Conservation (phyloP, 2,329 filamentous ascomycete genomes). For the Diaporthe eres region DNA sequence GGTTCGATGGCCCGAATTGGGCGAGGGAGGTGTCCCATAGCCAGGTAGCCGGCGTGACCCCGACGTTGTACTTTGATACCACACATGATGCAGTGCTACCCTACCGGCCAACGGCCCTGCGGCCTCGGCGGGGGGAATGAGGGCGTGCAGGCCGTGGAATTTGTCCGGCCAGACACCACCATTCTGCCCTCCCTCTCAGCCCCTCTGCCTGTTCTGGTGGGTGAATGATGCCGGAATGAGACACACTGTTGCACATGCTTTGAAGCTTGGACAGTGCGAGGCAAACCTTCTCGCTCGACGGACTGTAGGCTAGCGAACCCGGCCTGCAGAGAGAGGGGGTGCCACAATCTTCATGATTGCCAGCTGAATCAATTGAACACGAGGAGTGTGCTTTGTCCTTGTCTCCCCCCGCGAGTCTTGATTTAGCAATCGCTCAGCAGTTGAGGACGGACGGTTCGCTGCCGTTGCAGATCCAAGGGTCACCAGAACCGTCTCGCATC, state of each 20-base stretch:
- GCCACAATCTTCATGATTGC: not conserved
- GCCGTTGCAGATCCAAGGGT: not conserved
- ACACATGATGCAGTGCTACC: slow-evolving; percentile 35
- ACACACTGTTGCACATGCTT: slow-evolving; percentile 25
- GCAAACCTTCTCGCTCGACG: slow-evolving; percentile 4
- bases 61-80: slow-evolving; percentile 34
- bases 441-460: slow-evolving; percentile 9
- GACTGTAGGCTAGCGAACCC: slow-evolving; percentile 6
- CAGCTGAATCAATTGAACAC: not conserved
- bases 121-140: slow-evolving; percentile 20
- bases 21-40: slow-evolving; percentile 19
- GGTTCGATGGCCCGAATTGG: slow-evolving; percentile 28
- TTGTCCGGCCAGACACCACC: slow-evolving; percentile 27
- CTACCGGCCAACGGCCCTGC: slow-evolving; percentile 31
- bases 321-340: slow-evolving; percentile 4
- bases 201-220: not conserved
- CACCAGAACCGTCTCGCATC: slow-evolving; percentile 9
- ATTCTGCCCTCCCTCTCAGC: slow-evolving; percentile 7
- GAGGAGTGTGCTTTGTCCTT: slow-evolving; percentile 8
- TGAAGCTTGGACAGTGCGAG: slow-evolving; percentile 21
- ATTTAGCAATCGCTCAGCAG: not conserved
- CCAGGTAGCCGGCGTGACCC: slow-evolving; percentile 30
- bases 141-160: slow-evolving; percentile 33
- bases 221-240: slow-evolving; percentile 23
- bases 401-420: not conserved